Conservation (phyloP, 371 early-diverging fungal genomes). For the Saksenaea oblongispora region DNA sequence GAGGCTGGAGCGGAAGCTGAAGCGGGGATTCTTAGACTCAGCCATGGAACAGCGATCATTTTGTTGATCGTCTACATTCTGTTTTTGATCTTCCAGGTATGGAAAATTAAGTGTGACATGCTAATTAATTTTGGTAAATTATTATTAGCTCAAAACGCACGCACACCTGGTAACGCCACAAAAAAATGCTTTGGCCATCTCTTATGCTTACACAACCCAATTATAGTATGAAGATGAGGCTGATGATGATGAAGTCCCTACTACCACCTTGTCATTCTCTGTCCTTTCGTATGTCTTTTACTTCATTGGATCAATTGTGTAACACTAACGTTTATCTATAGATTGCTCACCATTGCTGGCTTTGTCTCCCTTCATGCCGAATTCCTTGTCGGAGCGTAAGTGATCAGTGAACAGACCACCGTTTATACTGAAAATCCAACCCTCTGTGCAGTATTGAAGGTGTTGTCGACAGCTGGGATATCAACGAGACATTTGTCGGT, state of each 20-base stretch:
- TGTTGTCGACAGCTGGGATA: constrained; percentile 58
- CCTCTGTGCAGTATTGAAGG: constrained; percentile 70
- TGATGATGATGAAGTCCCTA: constrained; percentile 51
- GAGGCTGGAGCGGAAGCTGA: constrained; percentile 27
- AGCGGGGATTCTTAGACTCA: constrained; percentile 56
- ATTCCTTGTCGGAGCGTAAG: constrained; percentile 69
- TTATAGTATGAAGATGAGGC: constrained; percentile 48
- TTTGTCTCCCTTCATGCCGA: constrained; percentile 81
- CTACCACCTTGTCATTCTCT: constrained; percentile 51
- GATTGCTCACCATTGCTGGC: constrained; percentile 51
- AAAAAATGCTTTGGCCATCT: background rate
- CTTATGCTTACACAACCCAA: background rate
- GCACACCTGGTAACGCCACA: constrained; percentile 48
- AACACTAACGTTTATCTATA: constrained; percentile 2
- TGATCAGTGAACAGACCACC: background rate
- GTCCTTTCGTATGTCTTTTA: constrained; percentile 27
- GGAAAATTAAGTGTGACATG: constrained; percentile 4
- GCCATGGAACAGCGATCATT: constrained; percentile 73
- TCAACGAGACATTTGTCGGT: constrained; percentile 83
- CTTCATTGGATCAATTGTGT: background rate
- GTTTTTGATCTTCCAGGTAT: constrained; percentile 75
- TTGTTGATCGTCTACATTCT: constrained; percentile 73
- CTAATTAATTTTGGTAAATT: constrained; percentile 23
- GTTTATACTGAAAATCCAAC: background rate
- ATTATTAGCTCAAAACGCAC: constrained; percentile 66